Evolutionary conservation across 257 asterid species (phyloP), one percentile per base, ranked within the genome.

Genomic region (Fraxinus quadrangulata): DNA sequence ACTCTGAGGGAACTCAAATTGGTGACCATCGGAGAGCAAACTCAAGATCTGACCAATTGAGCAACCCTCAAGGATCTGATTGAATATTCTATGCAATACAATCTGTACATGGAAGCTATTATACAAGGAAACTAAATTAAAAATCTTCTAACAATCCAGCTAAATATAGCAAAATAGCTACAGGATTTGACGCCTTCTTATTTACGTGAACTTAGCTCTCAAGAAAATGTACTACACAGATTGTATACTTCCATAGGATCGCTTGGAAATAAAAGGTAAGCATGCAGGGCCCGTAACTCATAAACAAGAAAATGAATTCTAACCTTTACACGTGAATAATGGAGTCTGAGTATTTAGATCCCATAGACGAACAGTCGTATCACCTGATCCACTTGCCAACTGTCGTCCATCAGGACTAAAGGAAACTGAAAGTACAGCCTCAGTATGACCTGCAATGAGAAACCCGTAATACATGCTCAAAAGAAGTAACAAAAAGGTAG

Each of bases 351-450:
- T 95, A 81, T 79, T 90, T 68, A 93, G 89, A 85, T 95, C 98
- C 99, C 99, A 95, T 33, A 95, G 80, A 63, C 97, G 99, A 74
- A 95, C 97, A 72, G 96, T 91, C 56, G 99, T 93, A 83, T 95
- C 99, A 82, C 98, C 99, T 21, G 99, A 95, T 49, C 97, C 98
- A 88, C 99, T 93, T 34, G 99, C 99, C 83, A 95, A 83, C 23
- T 90, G 94, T 45, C 83, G 89, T 65, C 99, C 98, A 82, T 95
- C 97, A 67, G 99, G 98, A 80, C 98, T 95, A 85, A 95, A 95
- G 75, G 97, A 82, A 82, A 95, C 99, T 23, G 99, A 88, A 80
- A 95, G 98, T 76, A 95, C 99, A 79, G 96, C 96, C 85, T 93
- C 98, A 16, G 86, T 83, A 66, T 95, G 99, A 84, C 99, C 99